These are phyloP conservation scores for Plicaturopsis crispa DNA, from an alignment of 768 basidiomycete genomes.

Conservation along the genomic window DNA sequence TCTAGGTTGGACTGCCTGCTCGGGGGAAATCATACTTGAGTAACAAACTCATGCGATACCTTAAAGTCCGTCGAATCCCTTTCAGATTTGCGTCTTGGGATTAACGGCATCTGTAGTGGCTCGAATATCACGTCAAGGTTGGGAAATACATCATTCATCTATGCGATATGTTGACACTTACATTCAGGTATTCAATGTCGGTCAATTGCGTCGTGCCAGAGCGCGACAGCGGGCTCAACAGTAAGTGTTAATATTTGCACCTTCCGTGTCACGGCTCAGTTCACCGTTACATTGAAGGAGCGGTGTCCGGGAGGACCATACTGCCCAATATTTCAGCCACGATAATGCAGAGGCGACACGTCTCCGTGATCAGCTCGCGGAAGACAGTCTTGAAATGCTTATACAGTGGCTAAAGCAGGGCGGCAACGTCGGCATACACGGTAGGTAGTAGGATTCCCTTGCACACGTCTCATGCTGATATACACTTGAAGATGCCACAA, in stretches of 20 bases:
- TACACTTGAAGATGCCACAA: slow-evolving; percentile 75
- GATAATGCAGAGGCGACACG: slow-evolving; percentile 71
- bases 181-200: slow-evolving; percentile 91
- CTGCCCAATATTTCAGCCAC: slow-evolving; percentile 84
- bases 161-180: neutral
- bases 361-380: slow-evolving; percentile 75
- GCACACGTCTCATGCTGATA: slow-evolving; percentile 5
- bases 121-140: slow-evolving; percentile 95
- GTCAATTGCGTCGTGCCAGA: slow-evolving; percentile 83
- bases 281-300: slow-evolving; percentile 33
- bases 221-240: slow-evolving; percentile 74
- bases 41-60: slow-evolving; percentile 95
- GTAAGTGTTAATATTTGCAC: slow-evolving; percentile 27
- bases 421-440: slow-evolving; percentile 97
- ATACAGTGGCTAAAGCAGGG: slow-evolving; percentile 94
- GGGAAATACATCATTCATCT: neutral
- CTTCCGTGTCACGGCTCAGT: neutral
- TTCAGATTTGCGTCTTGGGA: slow-evolving; percentile 9
- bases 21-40: slow-evolving; percentile 97
- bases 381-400: slow-evolving; percentile 90
- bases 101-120: slow-evolving; percentile 60
- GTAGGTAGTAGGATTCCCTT: slow-evolving; percentile 41
- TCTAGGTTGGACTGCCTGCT: slow-evolving; percentile 92
- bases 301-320: slow-evolving; percentile 87
- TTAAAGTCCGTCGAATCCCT: slow-evolving; percentile 53